Conservation (phyloP, 108 stramenopile genomes). For the Cyclostephanos tholiformis region DNA sequence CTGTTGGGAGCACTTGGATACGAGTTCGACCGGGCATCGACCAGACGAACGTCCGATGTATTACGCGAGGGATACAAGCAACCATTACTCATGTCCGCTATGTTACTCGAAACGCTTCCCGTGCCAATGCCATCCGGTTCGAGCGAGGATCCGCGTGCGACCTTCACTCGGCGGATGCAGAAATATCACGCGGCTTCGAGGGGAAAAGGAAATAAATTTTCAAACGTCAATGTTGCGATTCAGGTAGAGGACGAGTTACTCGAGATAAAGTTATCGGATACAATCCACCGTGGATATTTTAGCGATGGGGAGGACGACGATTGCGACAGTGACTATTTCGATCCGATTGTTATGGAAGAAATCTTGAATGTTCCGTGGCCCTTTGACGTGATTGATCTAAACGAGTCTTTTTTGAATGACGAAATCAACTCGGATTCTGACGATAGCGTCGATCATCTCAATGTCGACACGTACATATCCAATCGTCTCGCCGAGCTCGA, state of each 20-base stretch:
- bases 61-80: slow-evolving; percentile 5
- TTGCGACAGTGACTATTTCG: slow-evolving; percentile 28
- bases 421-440: slow-evolving; percentile 18
- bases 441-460: slow-evolving; percentile 22
- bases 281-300: slow-evolving; percentile 33
- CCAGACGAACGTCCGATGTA: neutral
- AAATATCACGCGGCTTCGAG: slow-evolving; percentile 15
- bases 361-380: slow-evolving; percentile 50
- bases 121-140: slow-evolving; percentile 29
- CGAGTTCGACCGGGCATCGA: neutral
- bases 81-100: slow-evolving; percentile 39
- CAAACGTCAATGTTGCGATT: neutral
- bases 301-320: slow-evolving; percentile 12
- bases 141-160: slow-evolving; percentile 23
- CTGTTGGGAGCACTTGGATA: neutral
- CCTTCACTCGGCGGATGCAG: slow-evolving; percentile 43
- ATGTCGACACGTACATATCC: slow-evolving; percentile 49
- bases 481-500: slow-evolving; percentile 45
- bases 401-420: slow-evolving; percentile 33
- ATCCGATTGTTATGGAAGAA: slow-evolving; percentile 51
- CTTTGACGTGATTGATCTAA: slow-evolving; percentile 34
- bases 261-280: slow-evolving; percentile 24
- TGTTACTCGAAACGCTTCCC: slow-evolving; percentile 36
- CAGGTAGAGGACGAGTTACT: slow-evolving; percentile 27
- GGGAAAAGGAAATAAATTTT: too few relatives aligned